Base-by-base conservation (phyloP, 495 filamentous ascomycete species). In the Penicillium steckii region DNA sequence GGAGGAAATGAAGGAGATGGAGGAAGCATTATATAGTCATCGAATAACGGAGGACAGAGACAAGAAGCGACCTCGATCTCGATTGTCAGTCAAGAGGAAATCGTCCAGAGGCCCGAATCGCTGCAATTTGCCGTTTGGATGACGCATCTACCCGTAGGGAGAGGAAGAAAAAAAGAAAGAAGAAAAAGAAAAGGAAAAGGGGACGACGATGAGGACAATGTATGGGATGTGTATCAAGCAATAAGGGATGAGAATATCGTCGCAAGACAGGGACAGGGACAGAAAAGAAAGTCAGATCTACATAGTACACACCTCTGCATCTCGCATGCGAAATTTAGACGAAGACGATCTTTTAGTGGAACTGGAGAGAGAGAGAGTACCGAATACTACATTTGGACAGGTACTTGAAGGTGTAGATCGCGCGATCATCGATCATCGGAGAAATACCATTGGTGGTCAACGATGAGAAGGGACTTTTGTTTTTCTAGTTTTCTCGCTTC, bases 121-220 rank as follows among this genome's bases (percentile, higher is more conserved):
- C 52, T 60, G 54, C 54, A 53, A 2, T 40, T 50, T 53, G 41
- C 61, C 61, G 57, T 26, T n/a, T n/a, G n/a, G n/a, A 43, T 47
- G 49, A 57, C 47, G 60, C 60, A 64, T 44, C 47, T 57, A 60
- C 18, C 60, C 57, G 57, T 4, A 35, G 32, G 32, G 8, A 15
- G 23, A 19, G 40, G 19, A 33, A 24, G 15, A 10, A 19, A 43
- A 38, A 38, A 10, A 18, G 19, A 15, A 43, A n/a, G n/a, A 40
- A 10, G 6, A 43, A 22, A 48, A 52, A 54, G 8, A n/a, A 53
- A 45, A 47, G 29, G 48, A 52, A 37, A 52, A 52, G 30, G 1
- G n/a, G n/a, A n/a, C n/a, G 12, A 33, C 19, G 7, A 48, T n/a
- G 17, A 6, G 23, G 13, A 21, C 4, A 10, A 27, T 25, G 38